These are phyloP conservation scores for Chamaecrista fasciculata DNA, from an alignment of 306 rosid genomes.

Conservation along the genomic window DNA sequence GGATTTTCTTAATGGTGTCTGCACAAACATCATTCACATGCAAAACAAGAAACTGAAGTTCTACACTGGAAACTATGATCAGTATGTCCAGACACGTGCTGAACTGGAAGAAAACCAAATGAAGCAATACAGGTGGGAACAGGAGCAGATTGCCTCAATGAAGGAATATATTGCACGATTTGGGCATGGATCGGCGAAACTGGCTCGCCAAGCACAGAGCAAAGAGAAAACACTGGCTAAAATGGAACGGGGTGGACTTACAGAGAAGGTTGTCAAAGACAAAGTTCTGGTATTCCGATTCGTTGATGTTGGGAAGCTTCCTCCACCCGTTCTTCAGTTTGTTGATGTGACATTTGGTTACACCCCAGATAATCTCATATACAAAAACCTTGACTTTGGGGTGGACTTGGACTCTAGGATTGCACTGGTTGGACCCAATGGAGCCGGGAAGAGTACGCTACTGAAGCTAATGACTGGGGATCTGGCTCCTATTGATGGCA, in stretches of 20 bases:
- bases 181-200: constrained; percentile 97
- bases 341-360: constrained; percentile 92
- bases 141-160: constrained; percentile 92
- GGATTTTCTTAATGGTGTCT: constrained; percentile 96
- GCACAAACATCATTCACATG: constrained; percentile 99
- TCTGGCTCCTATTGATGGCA: constrained; percentile 77
- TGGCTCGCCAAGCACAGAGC: constrained; percentile 99
- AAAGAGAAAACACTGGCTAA: constrained; percentile 96
- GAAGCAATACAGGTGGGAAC: constrained; percentile 99
- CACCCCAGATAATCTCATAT: constrained; percentile 87
- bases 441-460: constrained; percentile 98
- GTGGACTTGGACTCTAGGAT: constrained; percentile 92
- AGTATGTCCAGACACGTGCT: constrained; percentile 90
- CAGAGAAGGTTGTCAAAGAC: constrained; percentile 89
- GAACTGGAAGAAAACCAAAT: constrained; percentile 97
- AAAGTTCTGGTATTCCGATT: constrained; percentile 82
- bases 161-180: constrained; percentile 97
- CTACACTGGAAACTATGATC: constrained; percentile 89
- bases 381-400: constrained; percentile 86
- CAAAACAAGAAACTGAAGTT: constrained; percentile 78
- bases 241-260: constrained; percentile 98
- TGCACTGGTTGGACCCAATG: constrained; percentile 98
- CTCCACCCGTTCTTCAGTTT: constrained; percentile 97
- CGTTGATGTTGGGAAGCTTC: constrained; percentile 96
- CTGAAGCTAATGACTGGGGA: constrained; percentile 99